These are phyloP conservation scores for Aspergillus japonicus DNA, from an alignment of 2,329 filamentous ascomycete species.

Conservation along the genomic window DNA sequence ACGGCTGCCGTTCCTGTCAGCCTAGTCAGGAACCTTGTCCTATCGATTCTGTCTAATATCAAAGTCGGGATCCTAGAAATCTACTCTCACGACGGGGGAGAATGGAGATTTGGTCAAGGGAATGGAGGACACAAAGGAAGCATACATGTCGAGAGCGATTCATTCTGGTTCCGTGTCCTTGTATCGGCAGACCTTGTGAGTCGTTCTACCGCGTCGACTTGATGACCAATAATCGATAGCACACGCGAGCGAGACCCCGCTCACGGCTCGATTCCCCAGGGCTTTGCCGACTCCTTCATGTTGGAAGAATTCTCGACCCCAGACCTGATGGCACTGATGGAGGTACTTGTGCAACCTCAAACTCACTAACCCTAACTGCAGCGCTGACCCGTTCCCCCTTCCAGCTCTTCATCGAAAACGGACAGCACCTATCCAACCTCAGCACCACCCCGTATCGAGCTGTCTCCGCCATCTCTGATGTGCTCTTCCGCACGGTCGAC, in stretches of 20 bases:
- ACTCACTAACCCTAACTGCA: not conserved
- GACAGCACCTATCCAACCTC: not conserved
- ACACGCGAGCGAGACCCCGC: too few species aligned
- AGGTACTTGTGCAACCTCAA: not conserved
- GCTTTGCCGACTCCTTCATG: not conserved
- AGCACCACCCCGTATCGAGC: not conserved
- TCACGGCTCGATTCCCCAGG: not conserved
- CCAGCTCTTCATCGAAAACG: not conserved
- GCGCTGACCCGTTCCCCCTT: not conserved
- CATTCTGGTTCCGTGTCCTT: not conserved
- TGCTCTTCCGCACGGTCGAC: not conserved
- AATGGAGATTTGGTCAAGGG: not conserved
- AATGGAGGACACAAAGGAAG: not conserved
- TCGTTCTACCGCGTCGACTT: not conserved
- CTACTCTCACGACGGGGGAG: not conserved
- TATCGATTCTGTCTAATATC: not conserved
- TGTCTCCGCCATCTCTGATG: not conserved
- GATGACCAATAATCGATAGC: too few species aligned
- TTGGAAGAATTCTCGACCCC: not conserved
- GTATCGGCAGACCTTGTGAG: not conserved
- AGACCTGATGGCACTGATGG: not conserved
- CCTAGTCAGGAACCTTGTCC: not conserved
- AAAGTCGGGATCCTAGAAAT: not conserved
- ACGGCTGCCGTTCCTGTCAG: not conserved
- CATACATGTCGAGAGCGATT: not conserved